Evolutionary conservation across 2,329 filamentous ascomycete genomes (phyloP).

Genomic region (Aspergillus sp.): DNA sequence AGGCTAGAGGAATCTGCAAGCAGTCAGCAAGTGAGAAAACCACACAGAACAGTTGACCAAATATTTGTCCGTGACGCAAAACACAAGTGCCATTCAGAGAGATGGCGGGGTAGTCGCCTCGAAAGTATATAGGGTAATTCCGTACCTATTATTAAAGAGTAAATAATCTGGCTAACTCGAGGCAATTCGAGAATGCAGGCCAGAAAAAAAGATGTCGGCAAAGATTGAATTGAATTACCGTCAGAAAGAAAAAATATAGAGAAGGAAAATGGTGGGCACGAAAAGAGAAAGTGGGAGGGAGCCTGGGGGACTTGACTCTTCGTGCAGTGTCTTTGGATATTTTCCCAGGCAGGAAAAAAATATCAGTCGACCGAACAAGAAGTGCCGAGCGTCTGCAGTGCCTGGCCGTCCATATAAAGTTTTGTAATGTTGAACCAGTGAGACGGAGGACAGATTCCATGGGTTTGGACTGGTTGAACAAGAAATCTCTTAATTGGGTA

Average conservation of each 20-base stretch:
- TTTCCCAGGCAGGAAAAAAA: slow-evolving; percentile 18
- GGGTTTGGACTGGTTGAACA: slow-evolving; percentile 37
- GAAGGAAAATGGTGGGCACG: slow-evolving; percentile 9
- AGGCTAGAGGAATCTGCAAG: slow-evolving; percentile 6
- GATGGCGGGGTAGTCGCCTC: not conserved
- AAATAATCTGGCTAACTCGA: slow-evolving; percentile 11
- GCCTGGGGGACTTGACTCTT: slow-evolving; percentile 5
- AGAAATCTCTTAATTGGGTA: slow-evolving; percentile 36
- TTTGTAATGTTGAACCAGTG: slow-evolving; percentile 35
- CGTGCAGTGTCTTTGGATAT: not conserved
- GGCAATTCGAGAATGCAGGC: slow-evolving; percentile 1
- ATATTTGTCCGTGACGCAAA: not conserved
- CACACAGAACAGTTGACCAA: not conserved
- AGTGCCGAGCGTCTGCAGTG: slow-evolving; percentile 9
- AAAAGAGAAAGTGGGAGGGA: not conserved
- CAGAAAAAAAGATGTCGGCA: slow-evolving; percentile 10
- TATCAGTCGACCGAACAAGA: slow-evolving; percentile 16
- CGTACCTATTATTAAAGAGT: slow-evolving; percentile 18
- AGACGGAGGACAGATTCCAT: slow-evolving; percentile 24
- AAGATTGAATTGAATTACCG: slow-evolving; percentile 14
- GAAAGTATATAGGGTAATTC: not conserved
- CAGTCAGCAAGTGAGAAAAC: not conserved
- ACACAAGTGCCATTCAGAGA: not conserved
- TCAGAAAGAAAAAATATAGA: slow-evolving; percentile 17
- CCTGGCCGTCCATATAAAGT: slow-evolving; percentile 13